Evolutionary conservation across 2,329 filamentous ascomycete species (phyloP).

Genomic region (Penicillium decumbens): DNA sequence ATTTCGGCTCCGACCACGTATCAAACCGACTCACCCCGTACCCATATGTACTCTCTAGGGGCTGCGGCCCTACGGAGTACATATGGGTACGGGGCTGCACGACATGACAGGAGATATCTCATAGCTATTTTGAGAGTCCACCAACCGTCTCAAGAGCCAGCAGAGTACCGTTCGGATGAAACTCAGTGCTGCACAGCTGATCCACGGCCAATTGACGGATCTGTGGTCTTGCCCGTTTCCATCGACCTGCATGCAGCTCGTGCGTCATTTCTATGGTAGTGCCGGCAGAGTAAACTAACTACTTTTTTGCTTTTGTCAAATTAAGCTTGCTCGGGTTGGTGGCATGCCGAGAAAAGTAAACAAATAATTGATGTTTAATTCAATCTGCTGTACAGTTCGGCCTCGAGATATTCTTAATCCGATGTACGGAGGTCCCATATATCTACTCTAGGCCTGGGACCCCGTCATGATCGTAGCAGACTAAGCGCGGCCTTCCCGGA

Average conservation of each 20-base stretch:
- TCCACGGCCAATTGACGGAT: neutral
- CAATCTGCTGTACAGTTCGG: neutral
- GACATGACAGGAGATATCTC: neutral
- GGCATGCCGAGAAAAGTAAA: neutral
- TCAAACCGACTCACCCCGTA: constrained; percentile 11
- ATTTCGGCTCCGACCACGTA: constrained; percentile 8
- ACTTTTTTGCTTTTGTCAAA: neutral
- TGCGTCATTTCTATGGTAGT: neutral
- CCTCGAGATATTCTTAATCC: neutral
- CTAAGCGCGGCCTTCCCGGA: no score
- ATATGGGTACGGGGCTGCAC: neutral
- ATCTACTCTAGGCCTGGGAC: no score
- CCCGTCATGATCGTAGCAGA: no score
- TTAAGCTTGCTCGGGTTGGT: neutral
- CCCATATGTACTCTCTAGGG: no score
- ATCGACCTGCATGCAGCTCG: neutral
- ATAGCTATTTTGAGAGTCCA: neutral
- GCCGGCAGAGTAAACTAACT: neutral
- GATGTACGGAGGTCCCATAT: no score
- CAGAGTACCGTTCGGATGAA: neutral
- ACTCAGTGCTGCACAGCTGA: neutral
- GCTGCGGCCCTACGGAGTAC: no score
- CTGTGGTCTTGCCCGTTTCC: neutral
- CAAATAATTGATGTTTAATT: neutral
- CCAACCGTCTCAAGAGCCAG: no score